These are phyloP conservation scores for Pseudogymnoascus pannorum DNA, from an alignment of 2,329 filamentous ascomycete genomes.

Conservation along the genomic window DNA sequence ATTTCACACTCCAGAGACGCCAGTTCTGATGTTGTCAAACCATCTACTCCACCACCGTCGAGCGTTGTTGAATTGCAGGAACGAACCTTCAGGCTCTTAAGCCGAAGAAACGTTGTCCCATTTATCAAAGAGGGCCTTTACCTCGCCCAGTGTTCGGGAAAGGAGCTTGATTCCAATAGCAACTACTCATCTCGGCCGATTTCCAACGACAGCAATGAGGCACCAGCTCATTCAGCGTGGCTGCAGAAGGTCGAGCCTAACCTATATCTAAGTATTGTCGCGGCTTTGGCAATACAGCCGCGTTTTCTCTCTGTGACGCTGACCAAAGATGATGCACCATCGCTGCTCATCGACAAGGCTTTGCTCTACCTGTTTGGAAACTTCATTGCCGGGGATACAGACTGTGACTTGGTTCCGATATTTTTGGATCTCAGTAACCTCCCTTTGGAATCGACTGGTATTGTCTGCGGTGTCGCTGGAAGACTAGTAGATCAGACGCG, in stretches of 20 bases:
- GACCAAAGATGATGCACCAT: slow-evolving; percentile 66
- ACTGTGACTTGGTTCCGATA: slow-evolving; percentile 71
- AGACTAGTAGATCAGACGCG: slow-evolving; percentile 67
- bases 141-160: slow-evolving; percentile 76
- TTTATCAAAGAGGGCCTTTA: slow-evolving; percentile 60
- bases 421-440: slow-evolving; percentile 76
- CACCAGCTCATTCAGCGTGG: slow-evolving; percentile 37
- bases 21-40: slow-evolving; percentile 36
- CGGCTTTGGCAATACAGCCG: slow-evolving; percentile 53
- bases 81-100: slow-evolving; percentile 78
- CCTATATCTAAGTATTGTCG: slow-evolving; percentile 55
- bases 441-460: slow-evolving; percentile 83
- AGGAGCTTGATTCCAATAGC: slow-evolving; percentile 25
- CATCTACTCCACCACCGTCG: slow-evolving; percentile 68
- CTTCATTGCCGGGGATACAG: slow-evolving; percentile 67
- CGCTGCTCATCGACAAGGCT: slow-evolving; percentile 62
- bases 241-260: slow-evolving; percentile 54
- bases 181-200: slow-evolving; percentile 32
- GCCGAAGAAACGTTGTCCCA: slow-evolving; percentile 66
- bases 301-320: slow-evolving; percentile 68
- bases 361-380: slow-evolving; percentile 61
- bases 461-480: slow-evolving; percentile 89
- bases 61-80: slow-evolving; percentile 72
- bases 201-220: slow-evolving; percentile 29
- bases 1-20: slow-evolving; percentile 30